Conservation (phyloP, 2,329 filamentous ascomycete genomes). For the Lasiodiplodia sp. region DNA sequence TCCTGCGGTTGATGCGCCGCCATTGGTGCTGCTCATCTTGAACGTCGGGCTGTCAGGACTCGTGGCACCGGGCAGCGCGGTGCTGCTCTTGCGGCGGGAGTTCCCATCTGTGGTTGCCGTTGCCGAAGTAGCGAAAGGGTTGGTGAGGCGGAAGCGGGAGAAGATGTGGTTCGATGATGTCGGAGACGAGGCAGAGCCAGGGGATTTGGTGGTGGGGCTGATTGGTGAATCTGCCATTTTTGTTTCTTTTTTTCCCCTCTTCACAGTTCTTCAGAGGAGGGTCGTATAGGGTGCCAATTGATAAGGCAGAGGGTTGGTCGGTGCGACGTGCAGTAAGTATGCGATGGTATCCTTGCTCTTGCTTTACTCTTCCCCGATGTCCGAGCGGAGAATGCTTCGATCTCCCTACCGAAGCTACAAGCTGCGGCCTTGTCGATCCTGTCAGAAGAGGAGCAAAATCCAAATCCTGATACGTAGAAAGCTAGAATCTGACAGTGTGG, state of each 20-base stretch:
- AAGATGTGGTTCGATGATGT: neutral
- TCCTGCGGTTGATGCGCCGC: too few species aligned
- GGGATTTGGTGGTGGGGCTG: neutral
- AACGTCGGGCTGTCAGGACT: neutral
- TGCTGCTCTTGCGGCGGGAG: conserved; percentile 15
- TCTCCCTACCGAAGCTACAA: neutral
- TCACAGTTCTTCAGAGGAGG: too few species aligned
- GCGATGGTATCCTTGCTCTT: neutral
- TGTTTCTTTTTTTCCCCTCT: neutral
- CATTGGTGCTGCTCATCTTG: neutral
- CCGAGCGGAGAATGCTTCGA: neutral
- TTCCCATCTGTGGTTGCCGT: neutral
- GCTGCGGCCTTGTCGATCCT: neutral
- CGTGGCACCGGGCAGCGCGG: neutral
- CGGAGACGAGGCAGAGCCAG: neutral
- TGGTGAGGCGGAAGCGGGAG: conserved; percentile 7
- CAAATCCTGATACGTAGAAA: neutral
- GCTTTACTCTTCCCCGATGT: neutral
- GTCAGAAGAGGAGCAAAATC: neutral
- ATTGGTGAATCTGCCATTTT: neutral
- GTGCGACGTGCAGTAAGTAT: neutral
- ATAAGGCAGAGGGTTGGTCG: neutral
- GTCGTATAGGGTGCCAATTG: neutral
- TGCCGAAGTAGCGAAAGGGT: neutral
- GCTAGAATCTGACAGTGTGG: neutral